These are phyloP conservation scores for Penicillium aurantiogriseum DNA, from an alignment of 2,329 filamentous ascomycete genomes.

Conservation along the genomic window DNA sequence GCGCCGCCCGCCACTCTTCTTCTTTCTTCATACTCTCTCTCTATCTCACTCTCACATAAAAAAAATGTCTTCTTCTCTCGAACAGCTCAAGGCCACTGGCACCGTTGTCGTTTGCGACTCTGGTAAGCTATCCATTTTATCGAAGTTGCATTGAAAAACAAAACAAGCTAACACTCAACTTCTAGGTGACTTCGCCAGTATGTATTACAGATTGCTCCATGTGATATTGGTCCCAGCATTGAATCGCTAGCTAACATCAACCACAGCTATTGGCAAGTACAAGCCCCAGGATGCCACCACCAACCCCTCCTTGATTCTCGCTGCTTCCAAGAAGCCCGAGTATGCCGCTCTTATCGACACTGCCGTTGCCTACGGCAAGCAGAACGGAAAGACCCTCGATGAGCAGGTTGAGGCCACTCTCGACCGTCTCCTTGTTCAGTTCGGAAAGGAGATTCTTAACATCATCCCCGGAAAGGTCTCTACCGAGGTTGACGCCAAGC, in stretches of 20 bases:
- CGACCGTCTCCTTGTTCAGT: constrained; percentile 93
- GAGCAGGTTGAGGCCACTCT: constrained; percentile 85
- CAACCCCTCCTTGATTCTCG: constrained; percentile 98
- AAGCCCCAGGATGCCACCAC: constrained; percentile 99
- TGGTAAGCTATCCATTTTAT: constrained; percentile 57
- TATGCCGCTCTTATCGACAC: constrained; percentile 89
- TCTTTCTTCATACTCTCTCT: constrained; percentile 21
- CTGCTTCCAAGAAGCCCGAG: constrained; percentile 95
- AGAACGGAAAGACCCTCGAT: constrained; percentile 64
- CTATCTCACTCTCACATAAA: not conserved
- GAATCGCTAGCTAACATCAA: constrained; percentile 22
- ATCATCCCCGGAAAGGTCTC: constrained; percentile 98
- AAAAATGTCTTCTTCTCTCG: constrained; percentile 80
- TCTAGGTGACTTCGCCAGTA: constrained; percentile 73
- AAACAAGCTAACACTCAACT: constrained; percentile 27
- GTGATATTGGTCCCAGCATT: not conserved
- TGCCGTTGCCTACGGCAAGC: constrained; percentile 83
- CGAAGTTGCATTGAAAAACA: constrained; percentile 9
- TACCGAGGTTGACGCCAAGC: constrained; percentile 93
- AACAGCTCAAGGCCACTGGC: constrained; percentile 95
- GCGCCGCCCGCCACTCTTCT: constrained; percentile 19
- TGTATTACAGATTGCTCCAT: constrained; percentile 42
- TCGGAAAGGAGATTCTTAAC: constrained; percentile 94
- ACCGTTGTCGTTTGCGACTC: constrained; percentile 98
- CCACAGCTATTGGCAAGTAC: constrained; percentile 92